These are phyloP conservation scores for Monosporascus sp. DNA, from an alignment of 2,329 filamentous ascomycete species.

Conservation along the genomic window DNA sequence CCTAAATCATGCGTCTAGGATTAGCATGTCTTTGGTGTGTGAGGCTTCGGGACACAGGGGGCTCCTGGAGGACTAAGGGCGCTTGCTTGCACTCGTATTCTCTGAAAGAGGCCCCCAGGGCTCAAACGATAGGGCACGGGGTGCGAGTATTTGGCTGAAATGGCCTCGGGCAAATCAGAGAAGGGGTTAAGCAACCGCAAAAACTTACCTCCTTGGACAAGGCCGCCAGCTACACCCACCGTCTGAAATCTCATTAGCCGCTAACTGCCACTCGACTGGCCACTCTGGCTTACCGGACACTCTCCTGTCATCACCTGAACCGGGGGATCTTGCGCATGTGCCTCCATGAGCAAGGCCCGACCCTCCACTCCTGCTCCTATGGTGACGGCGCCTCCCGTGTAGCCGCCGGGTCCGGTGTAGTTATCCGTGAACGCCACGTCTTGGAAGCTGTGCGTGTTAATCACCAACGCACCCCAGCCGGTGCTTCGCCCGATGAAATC, in stretches of 20 bases:
- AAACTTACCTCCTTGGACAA: constrained; percentile 45
- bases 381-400: constrained; percentile 42
- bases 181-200: constrained; percentile 3
- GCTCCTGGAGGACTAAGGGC: too few species aligned
- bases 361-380: constrained; percentile 48
- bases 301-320: constrained; percentile 46
- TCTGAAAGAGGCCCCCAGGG: too few species aligned
- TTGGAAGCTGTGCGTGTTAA: constrained; percentile 54
- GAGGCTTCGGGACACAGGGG: too few species aligned
- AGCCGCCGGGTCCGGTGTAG: constrained; percentile 28
- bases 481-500: constrained; percentile 55
- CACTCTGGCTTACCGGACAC: constrained; percentile 34
- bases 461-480: constrained; percentile 50
- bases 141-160: too few species aligned
- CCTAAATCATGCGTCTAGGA: constrained; percentile 24
- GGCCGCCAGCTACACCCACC: constrained; percentile 57
- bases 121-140: too few species aligned
- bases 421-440: constrained; percentile 34
- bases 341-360: constrained; percentile 36
- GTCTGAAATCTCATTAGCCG: constrained; percentile 26
- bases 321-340: constrained; percentile 30
- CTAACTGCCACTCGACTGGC: constrained; percentile 1
- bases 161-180: constrained; percentile 9
- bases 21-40: constrained; percentile 5
- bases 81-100: too few species aligned